These are phyloP conservation scores for Primulina huaijiensis DNA, from an alignment of 257 asterid species.

Conservation along the genomic window DNA sequence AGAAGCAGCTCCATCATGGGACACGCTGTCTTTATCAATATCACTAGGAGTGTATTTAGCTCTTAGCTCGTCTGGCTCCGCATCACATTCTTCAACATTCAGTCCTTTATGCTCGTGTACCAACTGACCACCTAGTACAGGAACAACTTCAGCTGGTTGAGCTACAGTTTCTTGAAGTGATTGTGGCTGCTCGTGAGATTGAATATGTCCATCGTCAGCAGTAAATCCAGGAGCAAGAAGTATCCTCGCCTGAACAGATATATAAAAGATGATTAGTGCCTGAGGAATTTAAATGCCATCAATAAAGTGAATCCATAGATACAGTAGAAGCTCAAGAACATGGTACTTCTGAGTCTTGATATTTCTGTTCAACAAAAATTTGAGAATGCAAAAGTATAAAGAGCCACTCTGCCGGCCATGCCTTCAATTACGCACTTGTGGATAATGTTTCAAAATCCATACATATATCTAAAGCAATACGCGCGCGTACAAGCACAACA, in stretches of 20 bases:
- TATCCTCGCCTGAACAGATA: constrained; percentile 74
- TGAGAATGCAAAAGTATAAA: not conserved
- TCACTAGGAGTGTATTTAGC: constrained; percentile 36
- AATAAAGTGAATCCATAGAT: not conserved
- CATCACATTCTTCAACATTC: constrained; percentile 30
- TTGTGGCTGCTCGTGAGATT: constrained; percentile 34
- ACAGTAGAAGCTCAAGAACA: not conserved
- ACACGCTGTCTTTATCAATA: constrained; percentile 54
- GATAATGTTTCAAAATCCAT: not conserved
- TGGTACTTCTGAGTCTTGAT: not conserved
- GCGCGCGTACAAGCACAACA: not conserved
- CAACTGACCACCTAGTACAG: constrained; percentile 25
- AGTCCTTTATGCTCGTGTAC: constrained; percentile 32
- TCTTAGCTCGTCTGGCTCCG: constrained; percentile 34
- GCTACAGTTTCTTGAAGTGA: constrained; percentile 29
- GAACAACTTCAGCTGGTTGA: constrained; percentile 33
- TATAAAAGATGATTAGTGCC: constrained; percentile 6
- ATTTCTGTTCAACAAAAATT: not conserved
- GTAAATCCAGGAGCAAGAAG: constrained; percentile 61
- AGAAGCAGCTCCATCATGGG: constrained; percentile 71
- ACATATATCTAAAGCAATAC: not conserved
- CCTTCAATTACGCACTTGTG: constrained; percentile 4
- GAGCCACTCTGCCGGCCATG: not conserved
- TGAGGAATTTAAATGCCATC: not conserved
- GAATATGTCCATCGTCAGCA: constrained; percentile 38